Evolutionary conservation across 2,329 filamentous ascomycete genomes (phyloP), one percentile per base, ranked within the genome.

Genomic region (Diaporthe sp.): DNA sequence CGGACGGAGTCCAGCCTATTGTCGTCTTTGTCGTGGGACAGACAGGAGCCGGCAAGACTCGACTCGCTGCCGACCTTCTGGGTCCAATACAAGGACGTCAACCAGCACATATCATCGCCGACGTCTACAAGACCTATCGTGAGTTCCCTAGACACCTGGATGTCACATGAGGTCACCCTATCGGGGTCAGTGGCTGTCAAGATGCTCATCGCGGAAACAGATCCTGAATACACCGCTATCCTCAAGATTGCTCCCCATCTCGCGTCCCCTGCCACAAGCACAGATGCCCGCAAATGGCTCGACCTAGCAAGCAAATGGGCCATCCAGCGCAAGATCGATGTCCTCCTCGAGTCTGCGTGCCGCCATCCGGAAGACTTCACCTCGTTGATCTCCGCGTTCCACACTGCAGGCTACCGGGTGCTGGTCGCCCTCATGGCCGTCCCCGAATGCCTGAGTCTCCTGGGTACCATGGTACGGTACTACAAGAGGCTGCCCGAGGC

Each of bases 11-110:
- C 22, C 77, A 61, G 13, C 85, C 85, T 51, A 81, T 86, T 20
- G 86, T 85, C 47, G 79, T 88, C 61, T 81, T 88, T 28, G 80
- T 87, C 20, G 83, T 87, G 37, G 87, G 87, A 76, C 87, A 88
- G 78, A 88, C 87, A 7, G 87, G 87, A 79, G 86, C 87, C 20
- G 87, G 87, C 71, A 89, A 88, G 76, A 88, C 86, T 22, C 83
- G 84, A 73, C 82, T 86, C 1, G 84, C 86, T 15, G 86, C 85
- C 3, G 78, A 80, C 47, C 80, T 88, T 68, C 80, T 82, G 25
- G 65, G 76, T 5, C 83, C 84, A 61, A 42, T 71, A 20, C 67
- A 76, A 63, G 57, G 75, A 71, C 55, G 71, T 28, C 22, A 71
- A 25, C 75, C 81, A 22, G 83, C 82, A 25, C 87, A 88, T 81